Conservation (phyloP, 73 alveolate genomes). For the Paramecium biaurelia region DNA sequence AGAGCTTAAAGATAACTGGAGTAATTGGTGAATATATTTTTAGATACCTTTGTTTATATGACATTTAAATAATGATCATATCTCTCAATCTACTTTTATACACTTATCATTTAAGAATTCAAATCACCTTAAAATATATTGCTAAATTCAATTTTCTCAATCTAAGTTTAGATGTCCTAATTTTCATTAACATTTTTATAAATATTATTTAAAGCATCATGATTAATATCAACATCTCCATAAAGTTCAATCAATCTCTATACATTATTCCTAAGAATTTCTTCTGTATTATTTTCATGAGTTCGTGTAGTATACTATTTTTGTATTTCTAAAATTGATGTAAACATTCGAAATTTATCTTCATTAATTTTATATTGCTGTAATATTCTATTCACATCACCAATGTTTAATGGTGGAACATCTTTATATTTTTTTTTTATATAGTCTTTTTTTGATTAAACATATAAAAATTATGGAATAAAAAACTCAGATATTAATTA, state of each 20-base stretch:
- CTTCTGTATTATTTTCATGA: not conserved
- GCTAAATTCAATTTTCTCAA: not conserved
- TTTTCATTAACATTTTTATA: not conserved
- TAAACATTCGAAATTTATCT: not conserved
- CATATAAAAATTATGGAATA: not conserved
- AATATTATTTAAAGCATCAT: conserved; percentile 32
- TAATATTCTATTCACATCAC: conserved; percentile 36
- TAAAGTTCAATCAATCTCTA: conserved; percentile 28
- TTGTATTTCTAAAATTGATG: conserved; percentile 9
- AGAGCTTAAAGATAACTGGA: not conserved
- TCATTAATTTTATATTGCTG: not conserved
- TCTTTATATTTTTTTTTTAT: conserved; percentile 42
- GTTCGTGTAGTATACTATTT: not conserved
- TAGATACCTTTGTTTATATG: not conserved
- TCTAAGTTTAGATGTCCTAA: not conserved
- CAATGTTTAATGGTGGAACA: conserved; percentile 8
- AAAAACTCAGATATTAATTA: not conserved
- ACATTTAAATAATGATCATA: conserved; percentile 22
- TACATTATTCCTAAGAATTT: not conserved
- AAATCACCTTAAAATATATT: not conserved
- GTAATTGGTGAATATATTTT: not conserved
- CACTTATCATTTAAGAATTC: not conserved
- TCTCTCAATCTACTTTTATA: not conserved
- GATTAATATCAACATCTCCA: conserved; percentile 37
- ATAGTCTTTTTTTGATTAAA: conserved; percentile 34